These are phyloP conservation scores for Nicotiana paniculata DNA, from an alignment of 257 asterid species.

Conservation along the genomic window DNA sequence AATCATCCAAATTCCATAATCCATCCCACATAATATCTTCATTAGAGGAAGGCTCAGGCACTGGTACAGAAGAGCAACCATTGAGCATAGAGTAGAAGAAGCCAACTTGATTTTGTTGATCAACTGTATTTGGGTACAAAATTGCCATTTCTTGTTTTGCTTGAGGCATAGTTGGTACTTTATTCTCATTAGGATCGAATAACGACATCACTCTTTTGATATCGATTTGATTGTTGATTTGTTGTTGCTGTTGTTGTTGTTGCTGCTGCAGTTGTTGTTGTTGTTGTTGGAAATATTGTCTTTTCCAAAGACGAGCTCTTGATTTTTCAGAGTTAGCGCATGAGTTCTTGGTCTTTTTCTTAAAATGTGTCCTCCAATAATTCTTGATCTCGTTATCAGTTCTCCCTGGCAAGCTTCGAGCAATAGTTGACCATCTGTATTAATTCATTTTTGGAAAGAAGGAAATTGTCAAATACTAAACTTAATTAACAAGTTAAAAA, in stretches of 20 bases:
- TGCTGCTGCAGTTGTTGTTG: slow-evolving; percentile 38
- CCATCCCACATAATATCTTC: slow-evolving; percentile 58
- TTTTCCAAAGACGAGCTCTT: slow-evolving; percentile 37
- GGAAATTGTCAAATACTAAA: not conserved
- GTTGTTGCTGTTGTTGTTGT: slow-evolving; percentile 28
- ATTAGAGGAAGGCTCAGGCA: slow-evolving; percentile 27
- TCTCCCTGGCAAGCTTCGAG: slow-evolving; percentile 77
- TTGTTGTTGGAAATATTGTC: slow-evolving; percentile 58
- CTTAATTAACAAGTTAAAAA: not conserved
- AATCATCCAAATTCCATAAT: slow-evolving; percentile 66
- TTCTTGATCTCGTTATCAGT: slow-evolving; percentile 81
- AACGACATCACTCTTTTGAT: slow-evolving; percentile 35
- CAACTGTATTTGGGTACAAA: slow-evolving; percentile 1
- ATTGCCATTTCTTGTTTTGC: slow-evolving; percentile 28
- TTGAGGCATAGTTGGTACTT: slow-evolving; percentile 21
- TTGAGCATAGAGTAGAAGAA: slow-evolving; percentile 33
- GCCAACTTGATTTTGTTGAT: slow-evolving; percentile 17
- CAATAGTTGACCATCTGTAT: slow-evolving; percentile 80
- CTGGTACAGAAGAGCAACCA: slow-evolving; percentile 15
- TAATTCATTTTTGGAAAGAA: not conserved
- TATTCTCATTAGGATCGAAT: slow-evolving; percentile 30
- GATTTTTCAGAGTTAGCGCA: slow-evolving; percentile 32
- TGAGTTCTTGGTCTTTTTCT: slow-evolving; percentile 40
- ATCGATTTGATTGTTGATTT: slow-evolving; percentile 28
- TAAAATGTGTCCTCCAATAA: slow-evolving; percentile 88